A percentile compares a stretch with the other conserved stretches of the same genome.
Evolutionary conservation across 495 filamentous ascomycete species (phyloP).

Genomic region (Bathelium albidoporum): DNA sequence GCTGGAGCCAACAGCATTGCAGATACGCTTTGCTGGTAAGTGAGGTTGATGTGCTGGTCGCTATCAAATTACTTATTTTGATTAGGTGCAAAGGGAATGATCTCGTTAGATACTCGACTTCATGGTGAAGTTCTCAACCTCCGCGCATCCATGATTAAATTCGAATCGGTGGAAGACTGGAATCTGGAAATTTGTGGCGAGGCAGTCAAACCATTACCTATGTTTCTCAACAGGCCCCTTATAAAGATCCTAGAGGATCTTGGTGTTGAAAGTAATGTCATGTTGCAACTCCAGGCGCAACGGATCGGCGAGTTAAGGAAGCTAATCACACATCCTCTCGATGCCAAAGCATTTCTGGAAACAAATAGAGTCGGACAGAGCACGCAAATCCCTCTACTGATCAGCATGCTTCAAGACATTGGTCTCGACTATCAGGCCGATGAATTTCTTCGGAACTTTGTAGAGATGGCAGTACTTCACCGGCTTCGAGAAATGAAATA

Average conservation of each 20-base stretch:
- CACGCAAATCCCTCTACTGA: conserved; percentile 47
- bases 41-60: not conserved
- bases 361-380: conserved; percentile 42
- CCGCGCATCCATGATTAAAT: conserved; percentile 72
- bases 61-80: not conserved
- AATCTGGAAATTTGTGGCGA: conserved; percentile 68
- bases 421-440: conserved; percentile 54
- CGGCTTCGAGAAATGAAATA: conserved; percentile 65
- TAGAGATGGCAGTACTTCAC: conserved; percentile 55
- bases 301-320: conserved; percentile 47
- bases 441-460: conserved; percentile 48
- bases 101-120: conserved; percentile 53
- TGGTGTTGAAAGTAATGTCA: conserved; percentile 42
- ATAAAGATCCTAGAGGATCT: conserved; percentile 81
- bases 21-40: conserved; percentile 57
- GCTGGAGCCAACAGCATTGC: conserved; percentile 50
- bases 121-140: conserved; percentile 44
- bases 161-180: conserved; percentile 40
- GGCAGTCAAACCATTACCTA: conserved; percentile 50
- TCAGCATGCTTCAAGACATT: conserved; percentile 43
- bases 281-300: conserved; percentile 48
- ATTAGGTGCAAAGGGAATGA: conserved; percentile 59
- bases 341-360: conserved; percentile 54
- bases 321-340: conserved; percentile 40
- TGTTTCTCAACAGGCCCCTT: conserved; percentile 63